Evolutionary conservation across 768 basidiomycete genomes (phyloP).

Genomic region (Candolleomyces aberdarensis): DNA sequence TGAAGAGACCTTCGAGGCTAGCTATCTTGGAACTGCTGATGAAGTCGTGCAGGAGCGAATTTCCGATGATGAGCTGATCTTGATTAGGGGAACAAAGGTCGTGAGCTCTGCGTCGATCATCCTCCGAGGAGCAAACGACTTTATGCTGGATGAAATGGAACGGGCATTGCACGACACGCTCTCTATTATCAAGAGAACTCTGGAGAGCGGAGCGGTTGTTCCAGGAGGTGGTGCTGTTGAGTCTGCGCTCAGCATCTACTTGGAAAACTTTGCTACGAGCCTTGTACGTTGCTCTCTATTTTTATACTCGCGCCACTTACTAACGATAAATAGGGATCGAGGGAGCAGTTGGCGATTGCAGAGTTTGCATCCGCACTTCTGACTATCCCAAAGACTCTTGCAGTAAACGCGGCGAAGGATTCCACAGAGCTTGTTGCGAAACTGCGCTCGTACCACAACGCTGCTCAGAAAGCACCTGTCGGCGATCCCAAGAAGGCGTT

Average conservation of each 20-base stretch:
- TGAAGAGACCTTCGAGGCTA: constrained; percentile 94
- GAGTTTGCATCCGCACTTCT: constrained; percentile 93
- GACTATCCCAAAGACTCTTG: constrained; percentile 93
- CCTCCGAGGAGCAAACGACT: constrained; percentile 96
- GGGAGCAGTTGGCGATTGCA: constrained; percentile 98
- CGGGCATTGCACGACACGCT: constrained; percentile 91
- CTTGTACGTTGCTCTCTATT: constrained; percentile 55
- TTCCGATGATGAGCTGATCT: constrained; percentile 96
- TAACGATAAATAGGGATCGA: constrained; percentile 68
- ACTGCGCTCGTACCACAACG: constrained; percentile 93
- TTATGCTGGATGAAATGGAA: constrained; percentile 99
- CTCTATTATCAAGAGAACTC: constrained; percentile 92
- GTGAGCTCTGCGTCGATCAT: constrained; percentile 93
- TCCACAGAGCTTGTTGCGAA: constrained; percentile 97
- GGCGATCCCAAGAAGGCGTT: constrained; percentile 91
- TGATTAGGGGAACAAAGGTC: constrained; percentile 96
- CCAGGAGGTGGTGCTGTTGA: constrained; percentile 98
- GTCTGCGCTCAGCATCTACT: constrained; percentile 92
- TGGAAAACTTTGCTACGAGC: constrained; percentile 98
- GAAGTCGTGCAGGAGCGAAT: constrained; percentile 97
- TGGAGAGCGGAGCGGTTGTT: constrained; percentile 94
- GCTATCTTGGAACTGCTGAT: constrained; percentile 87
- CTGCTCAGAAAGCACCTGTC: constrained; percentile 87
- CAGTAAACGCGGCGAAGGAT: constrained; percentile 98
- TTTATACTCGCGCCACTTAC: constrained; percentile 1